Percentiles rank a stretch among this genome's conserved stretches.
These are phyloP conservation scores for Boletellus sp. DNA, from an alignment of 768 basidiomycete species.

Conservation along the genomic window DNA sequence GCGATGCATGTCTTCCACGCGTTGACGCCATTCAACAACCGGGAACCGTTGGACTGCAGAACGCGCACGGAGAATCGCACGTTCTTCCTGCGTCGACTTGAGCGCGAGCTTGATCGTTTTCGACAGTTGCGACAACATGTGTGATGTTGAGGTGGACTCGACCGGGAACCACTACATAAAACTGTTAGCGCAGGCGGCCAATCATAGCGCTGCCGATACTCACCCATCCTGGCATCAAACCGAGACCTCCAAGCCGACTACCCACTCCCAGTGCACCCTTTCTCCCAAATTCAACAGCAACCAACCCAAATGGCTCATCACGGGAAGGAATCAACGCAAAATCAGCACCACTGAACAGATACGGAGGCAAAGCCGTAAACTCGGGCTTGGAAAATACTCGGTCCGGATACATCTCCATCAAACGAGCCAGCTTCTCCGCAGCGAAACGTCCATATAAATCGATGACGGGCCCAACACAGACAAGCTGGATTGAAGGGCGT, in stretches of 20 bases:
- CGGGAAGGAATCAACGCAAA: conserved; percentile 94
- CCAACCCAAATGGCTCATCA: conserved; percentile 94
- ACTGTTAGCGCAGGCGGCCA: not conserved
- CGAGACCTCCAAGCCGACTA: conserved; percentile 88
- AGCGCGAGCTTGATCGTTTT: conserved; percentile 95
- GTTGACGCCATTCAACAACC: conserved; percentile 95
- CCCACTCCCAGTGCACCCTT: conserved; percentile 97
- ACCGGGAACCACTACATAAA: conserved; percentile 87
- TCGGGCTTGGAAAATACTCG: conserved; percentile 96
- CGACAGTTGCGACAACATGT: conserved; percentile 91
- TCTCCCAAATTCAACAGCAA: conserved; percentile 93
- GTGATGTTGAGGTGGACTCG: conserved; percentile 86
- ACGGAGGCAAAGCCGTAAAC: conserved; percentile 91
- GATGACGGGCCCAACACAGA: conserved; percentile 91
- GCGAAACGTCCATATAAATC: conserved; percentile 95
- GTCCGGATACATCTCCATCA: conserved; percentile 95
- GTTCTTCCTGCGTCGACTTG: conserved; percentile 86
- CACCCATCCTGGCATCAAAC: conserved; percentile 98
- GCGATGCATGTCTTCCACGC: conserved; percentile 91
- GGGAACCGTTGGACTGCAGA: conserved; percentile 97
- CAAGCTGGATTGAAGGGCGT: conserved; percentile 78
- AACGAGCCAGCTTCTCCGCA: conserved; percentile 85
- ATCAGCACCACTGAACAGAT: conserved; percentile 91
- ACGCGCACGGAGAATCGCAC: conserved; percentile 87
- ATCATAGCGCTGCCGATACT: conserved; percentile 24